These are phyloP conservation scores for Jaenimonas drosophilae DNA, from an alignment of 208 protist species.

Conservation along the genomic window DNA sequence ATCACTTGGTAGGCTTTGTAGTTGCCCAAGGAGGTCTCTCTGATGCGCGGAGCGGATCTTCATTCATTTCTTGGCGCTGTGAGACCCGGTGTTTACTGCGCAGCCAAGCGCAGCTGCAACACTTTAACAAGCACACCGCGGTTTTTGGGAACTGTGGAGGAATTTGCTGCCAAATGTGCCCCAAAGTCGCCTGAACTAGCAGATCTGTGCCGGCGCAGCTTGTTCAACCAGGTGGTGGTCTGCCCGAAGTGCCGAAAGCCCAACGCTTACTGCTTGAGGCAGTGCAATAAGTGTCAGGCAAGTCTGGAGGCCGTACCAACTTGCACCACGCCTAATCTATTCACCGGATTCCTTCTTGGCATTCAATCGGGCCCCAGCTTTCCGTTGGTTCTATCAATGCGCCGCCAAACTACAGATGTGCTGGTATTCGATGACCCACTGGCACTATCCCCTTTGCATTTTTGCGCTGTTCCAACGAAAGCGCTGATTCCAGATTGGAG, in stretches of 20 bases:
- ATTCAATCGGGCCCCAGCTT: slow-evolving; percentile 16
- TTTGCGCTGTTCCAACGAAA: slow-evolving; percentile 34
- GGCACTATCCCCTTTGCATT: slow-evolving; percentile 38
- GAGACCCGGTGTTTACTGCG: slow-evolving; percentile 8
- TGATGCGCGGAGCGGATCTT: no score
- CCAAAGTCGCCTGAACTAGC: no score
- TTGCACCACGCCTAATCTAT: slow-evolving; percentile 44
- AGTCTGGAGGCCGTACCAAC: slow-evolving; percentile 13
- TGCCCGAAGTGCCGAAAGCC: slow-evolving; percentile 44
- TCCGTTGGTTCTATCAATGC: slow-evolving; percentile 34
- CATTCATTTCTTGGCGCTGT: slow-evolving; percentile 18
- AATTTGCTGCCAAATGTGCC: no score
- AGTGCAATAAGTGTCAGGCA: slow-evolving; percentile 36
- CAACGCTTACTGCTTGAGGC: slow-evolving; percentile 33
- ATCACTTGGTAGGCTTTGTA: no score
- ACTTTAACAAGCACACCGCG: neutral
- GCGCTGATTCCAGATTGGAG: slow-evolving; percentile 43
- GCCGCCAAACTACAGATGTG: slow-evolving; percentile 12
- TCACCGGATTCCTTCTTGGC: slow-evolving; percentile 44
- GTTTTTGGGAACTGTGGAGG: slow-evolving; percentile 9
- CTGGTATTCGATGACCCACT: slow-evolving; percentile 62
- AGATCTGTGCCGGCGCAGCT: no score
- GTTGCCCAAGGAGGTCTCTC: no score
- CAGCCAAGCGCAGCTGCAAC: slow-evolving; percentile 3
- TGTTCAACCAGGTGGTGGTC: slow-evolving; percentile 36